phyloP scores from a whole-genome alignment of 805 yeast genomes.

The Dipodascopsis tothii region DNA sequence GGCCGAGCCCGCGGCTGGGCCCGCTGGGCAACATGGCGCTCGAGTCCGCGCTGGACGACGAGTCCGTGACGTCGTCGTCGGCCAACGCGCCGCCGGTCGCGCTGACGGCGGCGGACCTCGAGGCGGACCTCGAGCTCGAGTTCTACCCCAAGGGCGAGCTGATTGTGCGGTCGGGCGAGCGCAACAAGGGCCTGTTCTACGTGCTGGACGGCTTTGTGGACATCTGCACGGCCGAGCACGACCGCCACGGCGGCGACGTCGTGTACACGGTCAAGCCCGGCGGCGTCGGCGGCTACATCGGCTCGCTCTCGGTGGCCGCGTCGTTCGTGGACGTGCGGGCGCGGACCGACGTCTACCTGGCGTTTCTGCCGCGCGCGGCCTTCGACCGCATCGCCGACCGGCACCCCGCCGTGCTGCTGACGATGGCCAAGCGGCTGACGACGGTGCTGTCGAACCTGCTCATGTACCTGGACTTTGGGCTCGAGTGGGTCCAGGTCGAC shows the following conservation, averaged over 20 bases:
- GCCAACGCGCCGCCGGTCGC: neutral
- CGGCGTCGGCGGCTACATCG: conserved; percentile 80
- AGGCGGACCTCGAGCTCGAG: conserved; percentile 52
- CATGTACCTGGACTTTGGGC: conserved; percentile 74
- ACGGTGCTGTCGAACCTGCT: conserved; percentile 60
- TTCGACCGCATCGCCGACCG: conserved; percentile 64
- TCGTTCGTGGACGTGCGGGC: conserved; percentile 70
- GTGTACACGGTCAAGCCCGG: conserved; percentile 59
- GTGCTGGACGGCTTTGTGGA: conserved; percentile 73
- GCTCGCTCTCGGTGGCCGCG: conserved; percentile 68
- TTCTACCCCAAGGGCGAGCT: conserved; percentile 46
- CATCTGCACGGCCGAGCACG: conserved; percentile 43
- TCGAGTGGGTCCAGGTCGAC: conserved; percentile 90
- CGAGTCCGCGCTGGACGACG: conserved; percentile 28
- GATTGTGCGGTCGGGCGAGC: conserved; percentile 56
- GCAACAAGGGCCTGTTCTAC: conserved; percentile 68
- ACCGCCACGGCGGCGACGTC: conserved; percentile 13
- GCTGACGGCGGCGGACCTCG: conserved; percentile 40
- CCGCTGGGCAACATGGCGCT: neutral
- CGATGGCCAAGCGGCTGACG: conserved; percentile 67
- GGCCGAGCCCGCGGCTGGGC: neutral
- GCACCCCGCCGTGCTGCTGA: conserved; percentile 65
- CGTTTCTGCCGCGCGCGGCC: conserved; percentile 56
- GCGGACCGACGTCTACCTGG: conserved; percentile 55
- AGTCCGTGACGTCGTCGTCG: conserved; percentile 17